Evolutionary conservation across 2,329 filamentous ascomycete genomes (phyloP), one percentile per base, ranked within the genome.

Genomic region (Ceratocystis lukuohia): DNA sequence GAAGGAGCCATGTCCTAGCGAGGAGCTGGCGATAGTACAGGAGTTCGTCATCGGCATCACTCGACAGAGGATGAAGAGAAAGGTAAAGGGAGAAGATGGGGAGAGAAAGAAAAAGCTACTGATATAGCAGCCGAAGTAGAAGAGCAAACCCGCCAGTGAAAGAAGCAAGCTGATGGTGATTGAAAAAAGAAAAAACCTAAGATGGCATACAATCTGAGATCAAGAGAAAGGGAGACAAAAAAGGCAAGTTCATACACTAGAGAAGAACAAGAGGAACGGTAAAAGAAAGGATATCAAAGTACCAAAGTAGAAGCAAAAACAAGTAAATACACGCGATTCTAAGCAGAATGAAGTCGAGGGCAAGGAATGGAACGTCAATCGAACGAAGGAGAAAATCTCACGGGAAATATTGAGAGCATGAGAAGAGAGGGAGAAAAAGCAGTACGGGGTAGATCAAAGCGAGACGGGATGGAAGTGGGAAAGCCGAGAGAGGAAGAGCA

Each of bases 41-140:
- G 48, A 5, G 20, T 25, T 25, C 22, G 12, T 53, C 37, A 62
- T 28, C 22, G 17, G 15, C 37, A 62, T 45, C 44, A 62, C 33
- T 45, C 37, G 22, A 62, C n/a, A 45, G 37, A 48, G 33, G 20
- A 28, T 41, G 45, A 10, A 62, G 46, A 62, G 25, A 57, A 57
- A 64, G 30, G 64, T 74, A 67, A 74, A 68, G 67, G 67, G 63
- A 57, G 57, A 59, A 37, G 44, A 64, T 50, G 65, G 65, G 67
- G 66, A 59, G 48, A 65, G 69, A 66, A 41, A 41, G 37, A 41
- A 15, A 41, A 12, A 4, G 37, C 37, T 41, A 41, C 37, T 12
- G 12, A 41, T 15, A 15, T 15, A 41, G 37, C 37, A 41, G 37
- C 37, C 3, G 4, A 41, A 41, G 37, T 41, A 41, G 12, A 41